Base-by-base conservation (phyloP, 345 rosid genomes). In the Pseudoturritis turrita region DNA sequence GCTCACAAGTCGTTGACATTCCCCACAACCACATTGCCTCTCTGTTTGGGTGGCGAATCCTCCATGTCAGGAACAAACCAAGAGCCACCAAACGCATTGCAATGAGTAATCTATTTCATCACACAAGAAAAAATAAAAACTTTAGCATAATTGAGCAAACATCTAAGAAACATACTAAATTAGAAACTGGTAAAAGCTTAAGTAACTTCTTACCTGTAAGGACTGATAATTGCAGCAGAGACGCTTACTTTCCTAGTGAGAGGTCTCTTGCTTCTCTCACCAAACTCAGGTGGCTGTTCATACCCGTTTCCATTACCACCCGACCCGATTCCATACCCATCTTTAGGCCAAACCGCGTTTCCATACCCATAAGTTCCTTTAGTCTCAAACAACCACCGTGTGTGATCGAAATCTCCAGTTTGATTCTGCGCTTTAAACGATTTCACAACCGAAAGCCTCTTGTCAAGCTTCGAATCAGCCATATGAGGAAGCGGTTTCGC, bases 311-410 rank as follows among this genome's bases (percentile, higher is more conserved):
- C 78, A 18, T 13, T 75, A 55, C 61, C 83, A 66, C 85, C 85
- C 6, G 82, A 74, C 40, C 88, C 89, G 33, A 58, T 80, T 12
- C 87, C 95, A 78, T 82, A 83, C n/a, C 85, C 89, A 64, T 89
- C 90, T 76, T 89, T 89, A 67, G 90, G 96, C 92, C 96, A 87
- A 74, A 89, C 83, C 0, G 96, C 96, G 33, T 87, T 89, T 4
- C 96, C 90, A 67, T 89, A 89, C 2, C 96, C 90, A 46, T 89
- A 89, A 68, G 96, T 89, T 14, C 90, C 96, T 72, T 87, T 89
- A 15, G 96, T 89, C 84, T 89, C 92, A 56, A 89, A 89, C 87
- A 89, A 74, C 92, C 92, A 89, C 21, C 90, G 68, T 0, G 87
- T 83, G 28, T 89, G 96, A 76, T 89, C 96, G 44, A 89, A 89